Evolutionary conservation across 169 alveolate species (phyloP), one percentile per base, ranked within the genome.

Genomic region (Plasmodium fragile): DNA sequence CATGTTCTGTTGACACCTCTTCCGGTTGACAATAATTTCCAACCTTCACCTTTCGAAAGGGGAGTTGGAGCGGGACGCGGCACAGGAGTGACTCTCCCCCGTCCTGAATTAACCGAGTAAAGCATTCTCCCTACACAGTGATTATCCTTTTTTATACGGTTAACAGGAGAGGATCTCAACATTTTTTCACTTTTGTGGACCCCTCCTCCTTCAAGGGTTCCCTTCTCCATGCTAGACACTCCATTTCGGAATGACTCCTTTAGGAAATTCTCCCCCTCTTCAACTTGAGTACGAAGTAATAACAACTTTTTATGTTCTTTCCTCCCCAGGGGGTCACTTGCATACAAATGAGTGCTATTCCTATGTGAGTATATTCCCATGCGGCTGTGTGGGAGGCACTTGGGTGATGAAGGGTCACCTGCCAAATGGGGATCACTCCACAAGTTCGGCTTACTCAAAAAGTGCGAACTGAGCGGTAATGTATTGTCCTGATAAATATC

Each of bases 401-500:
- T 78, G 32, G 34, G 8, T 34, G 39, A 30, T 34, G 39, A 30
- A 39, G 16, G 52, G 4, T 16, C 11, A 4, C 30, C 52, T 30
- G 11, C 13, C 83, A 28, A 28, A 39, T 78, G 53, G 11, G 53
- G 28, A 77, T 53, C 32, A 49, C 59, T 85, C 41, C 69, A 59
- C 80, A 85, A 11, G 49, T 39, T 52, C 8, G 43, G 13, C 30
- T 55, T 28, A 25, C 65, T 49, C 39, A 75, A 69, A 41, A 36
- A 52, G 11, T 75, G 39, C 16, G 73, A 87, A 53, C 32, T 30
- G 18, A 18, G 10, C 28, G 45, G 49, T 13, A 87, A 30, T 8
- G 52, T 78, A 39, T 78, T 69, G 81, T 77, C 81, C 49, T 22
- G 41, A 25, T 78, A 78, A 5, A 78, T 65, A 78, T 75, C 75